Base-by-base conservation (phyloP, 2,329 filamentous ascomycete genomes). In the Sclerotinia subarctica region DNA sequence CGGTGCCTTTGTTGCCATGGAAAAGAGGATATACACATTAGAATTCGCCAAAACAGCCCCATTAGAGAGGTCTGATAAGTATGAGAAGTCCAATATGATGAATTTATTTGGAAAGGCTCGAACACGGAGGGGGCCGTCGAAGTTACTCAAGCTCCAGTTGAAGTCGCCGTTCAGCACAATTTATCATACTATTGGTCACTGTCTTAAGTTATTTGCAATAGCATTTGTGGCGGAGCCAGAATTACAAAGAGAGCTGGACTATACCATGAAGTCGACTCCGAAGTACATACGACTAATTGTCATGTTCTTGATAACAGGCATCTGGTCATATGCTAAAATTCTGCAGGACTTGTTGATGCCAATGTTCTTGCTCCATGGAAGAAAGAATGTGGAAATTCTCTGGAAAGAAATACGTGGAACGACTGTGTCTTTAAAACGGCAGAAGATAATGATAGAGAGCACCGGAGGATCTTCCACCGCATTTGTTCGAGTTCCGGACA, bases 401-500 rank as follows among this genome's bases (percentile, higher is more conserved):
- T 53, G 42, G 58, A 51, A 67, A 69, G 44, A 66, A 32, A 66
- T 66, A 60, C 32, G 42, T 42, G 64, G 68, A 5, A 67, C 53
- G 8, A 62, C 46, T 26, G 54, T 63, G 21, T 67, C 49, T n/a
- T 63, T 56, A 21, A 69, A 69, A 60, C 42, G 53, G 29, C 64
- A 80, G 66, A 77, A 81, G 47, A 76, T 83, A 59, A 72, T 82
- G n/a, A 80, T 86, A 44, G 79, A 82, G 67, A 80, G 79, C 67
- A 77, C 81, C 15, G 81, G 83, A 11, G 82, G 83, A 0, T 79
- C 79, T 0, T 82, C 81, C 58, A 85, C 83, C 19, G 82, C 80
- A 15, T 85, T 85, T 72, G 77, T 74, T 44, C 71, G 70, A 35
- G 51, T 69, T 8, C 65, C 63, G 5, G 70, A 73, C 38, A 64